These are phyloP conservation scores for Verticillium nonalfalfae DNA, from an alignment of 2,329 filamentous ascomycete genomes.

Conservation along the genomic window DNA sequence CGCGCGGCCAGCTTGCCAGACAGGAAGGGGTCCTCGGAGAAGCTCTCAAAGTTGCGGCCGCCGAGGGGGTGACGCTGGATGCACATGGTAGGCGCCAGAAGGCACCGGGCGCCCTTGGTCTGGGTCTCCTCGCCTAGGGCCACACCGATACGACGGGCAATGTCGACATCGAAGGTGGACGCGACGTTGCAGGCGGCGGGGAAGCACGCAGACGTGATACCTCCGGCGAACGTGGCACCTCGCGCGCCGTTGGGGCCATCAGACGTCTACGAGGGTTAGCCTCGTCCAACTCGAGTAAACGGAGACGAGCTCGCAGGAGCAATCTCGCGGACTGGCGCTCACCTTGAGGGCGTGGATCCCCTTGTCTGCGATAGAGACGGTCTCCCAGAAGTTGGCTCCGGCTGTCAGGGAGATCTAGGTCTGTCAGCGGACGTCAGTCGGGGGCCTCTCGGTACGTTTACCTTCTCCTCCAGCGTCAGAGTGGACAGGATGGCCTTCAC, in stretches of 20 bases:
- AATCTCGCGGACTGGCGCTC: neutral
- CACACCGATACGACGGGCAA: slow-evolving; percentile 42
- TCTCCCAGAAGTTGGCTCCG: slow-evolving; percentile 5
- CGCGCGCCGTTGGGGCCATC: slow-evolving; percentile 34
- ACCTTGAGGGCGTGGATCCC: neutral
- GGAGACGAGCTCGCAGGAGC: neutral
- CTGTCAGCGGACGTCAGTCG: neutral
- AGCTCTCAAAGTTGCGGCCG: slow-evolving; percentile 32
- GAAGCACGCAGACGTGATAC: slow-evolving; percentile 51
- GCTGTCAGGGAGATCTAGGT: slow-evolving; percentile 1
- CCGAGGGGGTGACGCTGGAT: slow-evolving; percentile 5
- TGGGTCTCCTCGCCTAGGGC: slow-evolving; percentile 47
- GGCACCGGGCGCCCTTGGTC: slow-evolving; percentile 39
- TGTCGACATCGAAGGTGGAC: slow-evolving; percentile 48
- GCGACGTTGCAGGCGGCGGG: slow-evolving; percentile 52
- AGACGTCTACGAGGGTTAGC: slow-evolving; percentile 3
- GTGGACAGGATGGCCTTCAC: slow-evolving; percentile 9
- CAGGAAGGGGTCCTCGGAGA: slow-evolving; percentile 2
- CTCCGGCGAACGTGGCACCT: slow-evolving; percentile 64
- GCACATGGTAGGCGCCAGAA: slow-evolving; percentile 6
- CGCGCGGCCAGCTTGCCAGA: slow-evolving; percentile 2
- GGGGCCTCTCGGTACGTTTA: neutral
- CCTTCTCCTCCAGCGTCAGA: slow-evolving; percentile 12
- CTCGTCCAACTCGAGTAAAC: no score
- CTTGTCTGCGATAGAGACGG: neutral